A percentile compares a stretch with the other conserved stretches of the same genome.
Evolutionary conservation across 768 basidiomycete genomes (phyloP).

Genomic region (Suillus alpinus): DNA sequence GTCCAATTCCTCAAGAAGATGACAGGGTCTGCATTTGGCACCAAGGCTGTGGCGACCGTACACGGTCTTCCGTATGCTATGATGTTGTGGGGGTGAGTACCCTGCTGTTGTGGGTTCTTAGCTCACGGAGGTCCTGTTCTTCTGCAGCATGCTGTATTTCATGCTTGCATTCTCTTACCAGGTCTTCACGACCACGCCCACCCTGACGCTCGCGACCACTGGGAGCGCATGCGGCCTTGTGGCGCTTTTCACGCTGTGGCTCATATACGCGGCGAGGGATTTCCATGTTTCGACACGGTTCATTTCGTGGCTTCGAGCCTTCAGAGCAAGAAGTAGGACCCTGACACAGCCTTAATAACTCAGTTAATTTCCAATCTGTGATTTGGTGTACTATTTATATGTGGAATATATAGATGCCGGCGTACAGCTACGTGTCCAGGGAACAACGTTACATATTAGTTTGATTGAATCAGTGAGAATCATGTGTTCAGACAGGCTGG

Average conservation of each 20-base stretch:
- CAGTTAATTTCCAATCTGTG: not conserved
- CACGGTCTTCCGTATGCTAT: slow-evolving; percentile 50
- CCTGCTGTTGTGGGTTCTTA: not conserved
- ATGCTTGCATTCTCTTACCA: slow-evolving; percentile 19
- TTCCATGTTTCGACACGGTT: not conserved
- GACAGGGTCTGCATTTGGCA: slow-evolving; percentile 23
- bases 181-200: slow-evolving; percentile 20
- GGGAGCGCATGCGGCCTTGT: slow-evolving; percentile 17
- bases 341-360: not conserved
- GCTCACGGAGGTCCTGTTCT: not conserved
- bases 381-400: not conserved
- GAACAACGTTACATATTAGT: not conserved
- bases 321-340: not conserved
- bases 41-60: slow-evolving; percentile 45
- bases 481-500: not conserved
- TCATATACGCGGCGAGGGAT: slow-evolving; percentile 1
- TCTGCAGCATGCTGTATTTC: slow-evolving; percentile 25
- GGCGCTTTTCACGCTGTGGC: slow-evolving; percentile 21
- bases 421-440: not conserved
- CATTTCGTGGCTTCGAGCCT: not conserved
- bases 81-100: slow-evolving; percentile 50
- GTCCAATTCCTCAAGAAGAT: not conserved
- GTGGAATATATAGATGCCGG: not conserved
- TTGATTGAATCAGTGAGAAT: not conserved
- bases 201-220: slow-evolving; percentile 11